Base-by-base conservation (phyloP, 768 basidiomycete species). In the Xerocomellus intermedius region DNA sequence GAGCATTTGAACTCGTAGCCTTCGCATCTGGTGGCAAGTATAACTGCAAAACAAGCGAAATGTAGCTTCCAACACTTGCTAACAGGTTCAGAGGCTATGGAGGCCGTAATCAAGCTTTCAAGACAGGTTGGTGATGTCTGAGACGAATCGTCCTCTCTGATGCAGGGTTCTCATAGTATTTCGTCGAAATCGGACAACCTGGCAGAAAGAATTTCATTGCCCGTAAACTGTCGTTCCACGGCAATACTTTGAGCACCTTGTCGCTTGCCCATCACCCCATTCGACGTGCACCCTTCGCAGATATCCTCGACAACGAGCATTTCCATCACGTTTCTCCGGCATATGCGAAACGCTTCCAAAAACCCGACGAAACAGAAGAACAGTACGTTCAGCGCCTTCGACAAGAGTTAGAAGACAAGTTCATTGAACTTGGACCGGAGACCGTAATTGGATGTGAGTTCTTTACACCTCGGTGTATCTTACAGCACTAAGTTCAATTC, bases 291-390 rank as follows among this genome's bases (percentile, higher is more conserved):
- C 86, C 87, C 5, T 94, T 89, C 65, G 81, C 77, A 37, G 79
- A 74, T 36, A 79, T 91, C 48, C 72, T 93, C 28, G 81, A 91
- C 64, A 69, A 76, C 9, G 70, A 81, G 3, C 77, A 82, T 63
- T 94, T 89, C 67, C 87, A 92, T 66, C 89, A 93, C 63, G 91
- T 93, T 55, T 91, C 89, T 28, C 93, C 93, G 0, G 94, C 93
- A 9, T 94, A 89, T 66, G 84, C 87, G 2, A 85, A 83, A 60
- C 84, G 92, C n/a, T 91, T 91, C 73, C 78, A 88, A 66, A 77
- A 71, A 13, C 64, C 75, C 3, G 81, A 79, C 22, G 94, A 96
- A 71, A 82, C 81, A 2, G 88, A 89, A 60, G 88, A 84, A 50
- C 78, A 89, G 62, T 95, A 94, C 57, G 89, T 92, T 1, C 82